Evolutionary conservation across 495 filamentous ascomycete species (phyloP).

Genomic region (Barbatosphaeria neglecta): DNA sequence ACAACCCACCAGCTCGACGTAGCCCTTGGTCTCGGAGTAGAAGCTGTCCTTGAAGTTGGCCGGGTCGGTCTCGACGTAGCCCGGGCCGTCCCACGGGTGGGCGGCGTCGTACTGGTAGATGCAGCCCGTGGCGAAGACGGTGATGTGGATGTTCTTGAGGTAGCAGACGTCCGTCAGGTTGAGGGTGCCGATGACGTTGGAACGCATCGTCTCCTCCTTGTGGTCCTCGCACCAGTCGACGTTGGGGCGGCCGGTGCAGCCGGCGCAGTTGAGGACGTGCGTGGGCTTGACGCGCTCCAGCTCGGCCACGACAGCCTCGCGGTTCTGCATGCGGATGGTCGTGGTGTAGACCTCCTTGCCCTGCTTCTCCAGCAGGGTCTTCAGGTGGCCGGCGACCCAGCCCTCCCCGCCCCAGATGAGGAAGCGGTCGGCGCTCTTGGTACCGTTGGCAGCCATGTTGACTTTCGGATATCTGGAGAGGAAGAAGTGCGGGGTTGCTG

Average conservation of each 20-base stretch:
- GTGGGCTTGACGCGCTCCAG: constrained; percentile 47
- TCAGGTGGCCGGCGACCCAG: constrained; percentile 54
- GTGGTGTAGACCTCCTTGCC: constrained; percentile 48
- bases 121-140: constrained; percentile 55
- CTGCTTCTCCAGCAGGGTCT: constrained; percentile 47
- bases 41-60: constrained; percentile 55
- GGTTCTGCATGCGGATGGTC: constrained; percentile 50
- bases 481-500: background rate
- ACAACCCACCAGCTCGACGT: constrained; percentile 46
- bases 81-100: constrained; percentile 46
- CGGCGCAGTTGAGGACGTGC: constrained; percentile 52
- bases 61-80: constrained; percentile 49
- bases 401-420: constrained; percentile 52
- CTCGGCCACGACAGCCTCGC: constrained; percentile 42
- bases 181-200: constrained; percentile 51
- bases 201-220: constrained; percentile 50
- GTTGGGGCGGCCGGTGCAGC: constrained; percentile 56
- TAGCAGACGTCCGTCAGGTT: constrained; percentile 51
- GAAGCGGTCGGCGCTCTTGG: constrained; percentile 28
- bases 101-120: constrained; percentile 49
- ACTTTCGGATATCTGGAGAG: background rate
- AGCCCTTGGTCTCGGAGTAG: constrained; percentile 54
- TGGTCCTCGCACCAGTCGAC: constrained; percentile 63
- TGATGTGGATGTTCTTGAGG: constrained; percentile 44
- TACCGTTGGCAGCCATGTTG: constrained; percentile 14